These are phyloP conservation scores for Vitellaria paradoxa DNA, from an alignment of 179 eudicot species.

Conservation along the genomic window DNA sequence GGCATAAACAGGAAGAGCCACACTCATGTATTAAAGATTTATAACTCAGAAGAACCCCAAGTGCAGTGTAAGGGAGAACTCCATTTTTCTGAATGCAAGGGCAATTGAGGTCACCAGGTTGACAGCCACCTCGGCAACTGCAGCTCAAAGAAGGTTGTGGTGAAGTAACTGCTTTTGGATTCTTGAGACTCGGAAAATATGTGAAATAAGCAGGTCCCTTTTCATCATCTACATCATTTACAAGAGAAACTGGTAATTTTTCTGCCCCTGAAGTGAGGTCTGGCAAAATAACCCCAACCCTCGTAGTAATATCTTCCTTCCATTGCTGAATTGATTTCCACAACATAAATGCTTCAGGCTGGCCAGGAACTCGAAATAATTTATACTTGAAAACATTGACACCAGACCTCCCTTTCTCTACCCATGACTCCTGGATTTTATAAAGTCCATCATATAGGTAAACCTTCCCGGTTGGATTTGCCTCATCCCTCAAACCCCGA, in stretches of 20 bases:
- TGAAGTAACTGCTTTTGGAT: constrained; percentile 20
- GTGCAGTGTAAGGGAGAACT: constrained; percentile 26
- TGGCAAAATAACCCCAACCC: constrained; percentile 31
- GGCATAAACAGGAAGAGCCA: constrained; percentile 35
- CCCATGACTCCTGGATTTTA: constrained; percentile 40
- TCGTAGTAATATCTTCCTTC: constrained; percentile 26
- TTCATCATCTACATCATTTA: constrained; percentile 43
- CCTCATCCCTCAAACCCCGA: constrained; percentile 35
- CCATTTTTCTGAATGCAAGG: constrained; percentile 34
- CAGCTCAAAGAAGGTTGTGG: constrained; percentile 30
- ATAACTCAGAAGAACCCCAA: constrained; percentile 28
- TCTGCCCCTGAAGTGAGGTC: constrained; percentile 43
- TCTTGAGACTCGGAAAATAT: constrained; percentile 25
- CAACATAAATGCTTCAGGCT: constrained; percentile 29
- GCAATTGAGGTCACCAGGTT: constrained; percentile 31
- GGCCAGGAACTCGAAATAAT: constrained; percentile 39
- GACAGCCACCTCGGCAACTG: constrained; percentile 34
- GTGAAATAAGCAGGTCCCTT: constrained; percentile 40
- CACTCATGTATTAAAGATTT: constrained; percentile 32
- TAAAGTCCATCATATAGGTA: constrained; percentile 45
- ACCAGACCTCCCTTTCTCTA: constrained; percentile 43
- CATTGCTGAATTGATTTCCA: constrained; percentile 45
- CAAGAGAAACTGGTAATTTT: constrained; percentile 38
- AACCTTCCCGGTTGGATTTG: constrained; percentile 19
- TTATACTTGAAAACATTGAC: constrained; percentile 37